Base-by-base conservation (phyloP, 768 basidiomycete genomes). In the Pleurotus ostreatus region DNA sequence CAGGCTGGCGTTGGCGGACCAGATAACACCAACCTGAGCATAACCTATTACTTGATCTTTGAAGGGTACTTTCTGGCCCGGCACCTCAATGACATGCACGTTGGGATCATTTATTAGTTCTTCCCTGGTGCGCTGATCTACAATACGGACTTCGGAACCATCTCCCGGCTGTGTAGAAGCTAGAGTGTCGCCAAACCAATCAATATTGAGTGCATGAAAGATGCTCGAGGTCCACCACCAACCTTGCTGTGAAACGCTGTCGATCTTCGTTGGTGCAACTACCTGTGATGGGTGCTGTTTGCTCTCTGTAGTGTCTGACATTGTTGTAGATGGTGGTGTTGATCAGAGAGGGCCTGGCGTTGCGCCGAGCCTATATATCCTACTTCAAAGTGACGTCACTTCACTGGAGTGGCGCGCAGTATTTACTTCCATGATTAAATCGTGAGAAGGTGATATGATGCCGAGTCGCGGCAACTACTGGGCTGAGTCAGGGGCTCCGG, bases 11-110 rank as follows among this genome's bases (percentile, higher is more conserved):
- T 49, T 2, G 12, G 43, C 7, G 37, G 23, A 4, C 15, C n/a
- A n/a, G 2, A 1, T 23, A 9, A 25, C 62, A 20, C 44, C 72
- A 15, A 18, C 44, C 12, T 23, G 4, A 55, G 41, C 60, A 74
- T 22, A 58, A 82, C 83, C 84, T 46, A 83, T 76, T 6, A 84
- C 79, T 56, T 72, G 75, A 46, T 85, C 82, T 65, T 83, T 85
- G 71, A 84, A 85, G 12, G 83, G 73, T 26, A 78, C 74, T 51
- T 72, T 68, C 30, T 55, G 67, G 49, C 57, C 61, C 11, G 64
- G 56, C 40, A 63, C 47, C 13, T 63, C 69, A 26, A 64, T 20
- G 22, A 45, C 54, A 16, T 65, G 13, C 26, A 49, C 34, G 46
- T 46, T 57, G 20, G 34, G 60, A 45, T 51, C 39, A 40, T 49